A percentile compares a stretch with the other conserved stretches of the same genome.
These are phyloP conservation scores for Barnettozyma sp. DNA, from an alignment of 805 yeast species.

Conservation along the genomic window DNA sequence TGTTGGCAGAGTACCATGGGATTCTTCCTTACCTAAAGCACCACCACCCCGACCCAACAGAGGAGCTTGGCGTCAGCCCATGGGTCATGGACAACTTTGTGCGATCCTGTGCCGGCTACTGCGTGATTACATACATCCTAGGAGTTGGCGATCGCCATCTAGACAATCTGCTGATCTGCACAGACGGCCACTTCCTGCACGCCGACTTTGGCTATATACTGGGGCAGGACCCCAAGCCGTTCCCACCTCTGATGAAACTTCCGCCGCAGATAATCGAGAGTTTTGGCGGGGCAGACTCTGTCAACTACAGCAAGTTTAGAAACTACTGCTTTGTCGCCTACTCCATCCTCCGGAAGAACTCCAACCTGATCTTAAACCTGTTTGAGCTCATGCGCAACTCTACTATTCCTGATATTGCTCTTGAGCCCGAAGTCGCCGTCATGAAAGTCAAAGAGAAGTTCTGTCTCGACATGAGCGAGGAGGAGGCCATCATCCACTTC, in stretches of 20 bases:
- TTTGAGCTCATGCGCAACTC: slow-evolving; percentile 94
- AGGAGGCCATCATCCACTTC: slow-evolving; percentile 91
- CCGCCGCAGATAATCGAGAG: slow-evolving; percentile 97
- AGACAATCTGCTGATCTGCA: slow-evolving; percentile 77
- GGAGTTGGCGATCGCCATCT: slow-evolving; percentile 98
- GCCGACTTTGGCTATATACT: slow-evolving; percentile 96
- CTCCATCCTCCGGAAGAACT: slow-evolving; percentile 81
- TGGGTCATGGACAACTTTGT: slow-evolving; percentile 90
- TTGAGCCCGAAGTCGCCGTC: slow-evolving; percentile 81
- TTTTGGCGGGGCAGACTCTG: slow-evolving; percentile 89
- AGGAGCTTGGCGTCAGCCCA: slow-evolving; percentile 29
- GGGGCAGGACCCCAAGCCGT: slow-evolving; percentile 97
- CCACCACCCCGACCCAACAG: slow-evolving; percentile 50
- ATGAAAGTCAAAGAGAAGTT: slow-evolving; percentile 92
- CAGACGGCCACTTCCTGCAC: slow-evolving; percentile 89
- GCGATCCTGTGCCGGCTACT: slow-evolving; percentile 94
- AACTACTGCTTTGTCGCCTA: slow-evolving; percentile 93
- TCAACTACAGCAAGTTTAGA: slow-evolving; percentile 79
- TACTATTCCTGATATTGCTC: slow-evolving; percentile 80
- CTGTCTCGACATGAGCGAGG: slow-evolving; percentile 88
- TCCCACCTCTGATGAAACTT: slow-evolving; percentile 95
- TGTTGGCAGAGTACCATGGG: slow-evolving; percentile 66
- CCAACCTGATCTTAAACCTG: slow-evolving; percentile 81
- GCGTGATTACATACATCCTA: slow-evolving; percentile 86
- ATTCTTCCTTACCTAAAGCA: slow-evolving; percentile 63